Evolutionary conservation across 768 basidiomycete species (phyloP).

Genomic region (Trametes coccinea): DNA sequence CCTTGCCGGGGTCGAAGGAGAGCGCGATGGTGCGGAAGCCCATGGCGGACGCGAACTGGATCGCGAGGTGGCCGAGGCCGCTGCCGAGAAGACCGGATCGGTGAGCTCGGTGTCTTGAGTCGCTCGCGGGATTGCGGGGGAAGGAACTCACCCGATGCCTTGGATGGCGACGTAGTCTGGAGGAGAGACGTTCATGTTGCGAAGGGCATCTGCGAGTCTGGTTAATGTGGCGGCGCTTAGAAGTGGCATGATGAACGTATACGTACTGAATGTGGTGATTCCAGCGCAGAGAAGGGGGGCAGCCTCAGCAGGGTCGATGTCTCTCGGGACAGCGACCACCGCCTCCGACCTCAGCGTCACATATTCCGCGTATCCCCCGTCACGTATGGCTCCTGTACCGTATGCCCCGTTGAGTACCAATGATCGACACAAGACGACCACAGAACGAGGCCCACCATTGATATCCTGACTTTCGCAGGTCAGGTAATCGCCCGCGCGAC

Average conservation of each 20-base stretch:
- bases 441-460: constrained; percentile 19
- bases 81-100: background rate
- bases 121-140: background rate
- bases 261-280: constrained; percentile 48
- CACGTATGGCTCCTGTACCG: constrained; percentile 24
- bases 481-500: constrained; percentile 30
- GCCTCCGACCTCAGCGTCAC: constrained; percentile 31
- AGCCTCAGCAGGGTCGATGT: constrained; percentile 30
- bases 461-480: constrained; percentile 28
- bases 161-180: constrained; percentile 42
- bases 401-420: background rate
- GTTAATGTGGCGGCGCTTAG: constrained; percentile 52
- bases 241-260: constrained; percentile 63
- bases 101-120: background rate
- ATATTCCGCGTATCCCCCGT: constrained; percentile 35
- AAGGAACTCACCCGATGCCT: constrained; percentile 33
- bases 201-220: constrained; percentile 21
- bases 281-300: constrained; percentile 38
- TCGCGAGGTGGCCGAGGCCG: constrained; percentile 37
- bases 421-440: background rate
- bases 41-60: constrained; percentile 36
- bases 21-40: constrained; percentile 40
- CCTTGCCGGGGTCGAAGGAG: constrained; percentile 34
- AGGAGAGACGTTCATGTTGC: constrained; percentile 32
- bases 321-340: constrained; percentile 28